Percentiles rank a stretch among this genome's conserved stretches.
Conservation (phyloP, 805 yeast species). For the Lipomyces japonicus region DNA sequence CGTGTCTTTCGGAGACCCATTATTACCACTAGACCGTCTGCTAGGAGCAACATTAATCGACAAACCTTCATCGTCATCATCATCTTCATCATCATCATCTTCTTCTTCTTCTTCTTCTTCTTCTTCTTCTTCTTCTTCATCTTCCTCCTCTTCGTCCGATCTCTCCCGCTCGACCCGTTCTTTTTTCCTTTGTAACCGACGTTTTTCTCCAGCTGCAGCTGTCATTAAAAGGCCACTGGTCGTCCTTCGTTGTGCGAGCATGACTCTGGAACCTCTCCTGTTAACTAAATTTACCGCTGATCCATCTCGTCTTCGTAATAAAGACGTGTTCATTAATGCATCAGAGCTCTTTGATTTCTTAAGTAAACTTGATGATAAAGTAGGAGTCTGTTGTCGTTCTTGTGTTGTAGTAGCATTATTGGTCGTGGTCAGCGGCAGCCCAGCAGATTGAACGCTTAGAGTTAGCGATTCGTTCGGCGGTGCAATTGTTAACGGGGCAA, state of each 20-base stretch:
- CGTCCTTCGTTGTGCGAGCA: conserved; percentile 19
- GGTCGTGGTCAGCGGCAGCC: no score
- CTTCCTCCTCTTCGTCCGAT: neutral
- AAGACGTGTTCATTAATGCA: conserved; percentile 8
- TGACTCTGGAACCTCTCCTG: conserved; percentile 16
- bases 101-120: conserved; percentile 12
- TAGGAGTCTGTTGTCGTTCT: neutral
- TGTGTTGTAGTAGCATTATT: no score
- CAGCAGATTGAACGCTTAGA: no score
- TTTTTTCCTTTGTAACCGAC: neutral
- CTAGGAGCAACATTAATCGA: conserved; percentile 18
- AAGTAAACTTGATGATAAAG: no score
- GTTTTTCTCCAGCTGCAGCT: no score
- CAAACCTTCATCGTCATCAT: conserved; percentile 22
- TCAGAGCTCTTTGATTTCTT: conserved; percentile 25
- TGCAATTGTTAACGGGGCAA: conserved; percentile 11
- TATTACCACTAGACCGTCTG: conserved; percentile 1
- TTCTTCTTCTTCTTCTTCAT: conserved; percentile 5
- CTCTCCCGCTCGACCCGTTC: neutral
- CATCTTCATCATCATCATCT: conserved; percentile 11
- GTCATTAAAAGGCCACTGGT: conserved; percentile 6
- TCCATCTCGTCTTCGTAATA: conserved; percentile 8
- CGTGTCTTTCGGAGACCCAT: neutral
- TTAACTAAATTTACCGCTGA: conserved; percentile 15
- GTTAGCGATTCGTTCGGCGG: no score